Percentiles rank a stretch among this genome's conserved stretches.
phyloP scores from a whole-genome alignment of 495 filamentous ascomycete genomes.

The Penicillium desertorum region DNA sequence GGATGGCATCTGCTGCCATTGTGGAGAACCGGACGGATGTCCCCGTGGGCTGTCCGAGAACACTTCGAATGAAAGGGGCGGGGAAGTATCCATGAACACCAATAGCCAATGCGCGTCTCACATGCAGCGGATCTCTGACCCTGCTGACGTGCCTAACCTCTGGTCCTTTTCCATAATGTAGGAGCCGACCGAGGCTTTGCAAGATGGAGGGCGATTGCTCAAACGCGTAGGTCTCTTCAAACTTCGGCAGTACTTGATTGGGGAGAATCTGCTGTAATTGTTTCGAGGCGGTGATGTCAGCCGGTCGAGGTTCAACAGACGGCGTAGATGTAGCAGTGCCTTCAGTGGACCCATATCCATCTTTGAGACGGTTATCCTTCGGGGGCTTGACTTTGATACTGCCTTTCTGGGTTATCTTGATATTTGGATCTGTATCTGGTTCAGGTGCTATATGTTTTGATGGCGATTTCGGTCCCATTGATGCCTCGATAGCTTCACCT shows the following conservation, averaged over 20 bases:
- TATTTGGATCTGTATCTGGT: constrained; percentile 28
- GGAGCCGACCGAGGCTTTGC: constrained; percentile 64
- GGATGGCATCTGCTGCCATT: constrained; percentile 79
- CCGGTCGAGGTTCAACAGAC: constrained; percentile 20
- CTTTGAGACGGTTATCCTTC: constrained; percentile 38
- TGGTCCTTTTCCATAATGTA: constrained; percentile 61
- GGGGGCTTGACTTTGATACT: constrained; percentile 44
- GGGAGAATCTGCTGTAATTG: constrained; percentile 47
- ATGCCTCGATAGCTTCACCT: constrained; percentile 62
- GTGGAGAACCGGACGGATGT: constrained; percentile 93
- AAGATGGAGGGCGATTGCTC: constrained; percentile 69
- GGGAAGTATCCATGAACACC: constrained; percentile 95
- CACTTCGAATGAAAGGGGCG: constrained; percentile 74
- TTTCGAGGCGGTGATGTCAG: constrained; percentile 44
- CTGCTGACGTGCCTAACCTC: constrained; percentile 69
- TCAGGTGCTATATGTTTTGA: constrained; percentile 17
- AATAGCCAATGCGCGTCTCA: constrained; percentile 85
- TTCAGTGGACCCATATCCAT: constrained; percentile 36
- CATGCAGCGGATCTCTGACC: constrained; percentile 64
- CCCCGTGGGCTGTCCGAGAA: constrained; percentile 92
- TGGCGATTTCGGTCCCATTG: constrained; percentile 54
- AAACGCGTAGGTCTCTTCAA: constrained; percentile 64
- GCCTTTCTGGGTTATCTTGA: constrained; percentile 49
- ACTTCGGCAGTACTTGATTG: constrained; percentile 69
- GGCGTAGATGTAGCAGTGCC: constrained; percentile 37